Percentiles rank a stretch among this genome's conserved stretches.
These are phyloP conservation scores for Furculomyces boomerangus DNA, from an alignment of 371 early-diverging fungal species.

Conservation along the genomic window DNA sequence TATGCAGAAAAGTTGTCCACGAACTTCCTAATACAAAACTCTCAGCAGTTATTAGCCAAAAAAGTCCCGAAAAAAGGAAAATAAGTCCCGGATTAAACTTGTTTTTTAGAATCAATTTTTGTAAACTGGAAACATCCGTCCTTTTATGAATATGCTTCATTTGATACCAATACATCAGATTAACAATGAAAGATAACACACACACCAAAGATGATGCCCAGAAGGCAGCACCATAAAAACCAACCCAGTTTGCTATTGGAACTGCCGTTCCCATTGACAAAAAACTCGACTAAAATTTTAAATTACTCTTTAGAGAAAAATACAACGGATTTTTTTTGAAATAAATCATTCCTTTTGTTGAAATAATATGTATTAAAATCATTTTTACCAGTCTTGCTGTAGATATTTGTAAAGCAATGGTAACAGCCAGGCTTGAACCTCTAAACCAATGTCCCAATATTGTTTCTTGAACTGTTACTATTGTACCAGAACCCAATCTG, in stretches of 20 bases:
- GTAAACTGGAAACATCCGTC: slow-evolving; percentile 16
- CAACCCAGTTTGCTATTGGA: slow-evolving; percentile 36
- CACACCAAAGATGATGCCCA: slow-evolving; percentile 47
- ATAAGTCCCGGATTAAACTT: slow-evolving; percentile 36
- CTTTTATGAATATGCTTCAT: slow-evolving; percentile 22
- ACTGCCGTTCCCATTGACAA: slow-evolving; percentile 45
- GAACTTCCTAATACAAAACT: slow-evolving; percentile 44
- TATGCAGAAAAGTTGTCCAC: slow-evolving; percentile 56
- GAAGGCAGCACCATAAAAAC: slow-evolving; percentile 50
- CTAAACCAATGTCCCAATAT: slow-evolving; percentile 54
- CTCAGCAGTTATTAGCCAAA: slow-evolving; percentile 40
- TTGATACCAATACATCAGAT: slow-evolving; percentile 34
- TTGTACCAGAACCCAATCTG: slow-evolving; percentile 41
- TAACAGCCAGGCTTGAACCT: slow-evolving; percentile 38
- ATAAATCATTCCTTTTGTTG: too few relatives aligned
- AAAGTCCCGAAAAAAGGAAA: slow-evolving; percentile 36
- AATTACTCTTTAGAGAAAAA: too few relatives aligned
- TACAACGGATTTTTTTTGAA: not conserved
- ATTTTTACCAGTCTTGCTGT: slow-evolving; percentile 41
- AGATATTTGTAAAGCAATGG: slow-evolving; percentile 43
- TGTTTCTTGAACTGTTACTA: slow-evolving; percentile 48
- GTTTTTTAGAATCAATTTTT: slow-evolving; percentile 31
- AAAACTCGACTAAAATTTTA: slow-evolving; percentile 26
- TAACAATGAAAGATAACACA: slow-evolving; percentile 35
- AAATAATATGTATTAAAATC: too few relatives aligned